Percentiles rank a stretch among this genome's conserved stretches.
Conservation (phyloP, 495 filamentous ascomycete genomes). For the Achaetomiella virescens region DNA sequence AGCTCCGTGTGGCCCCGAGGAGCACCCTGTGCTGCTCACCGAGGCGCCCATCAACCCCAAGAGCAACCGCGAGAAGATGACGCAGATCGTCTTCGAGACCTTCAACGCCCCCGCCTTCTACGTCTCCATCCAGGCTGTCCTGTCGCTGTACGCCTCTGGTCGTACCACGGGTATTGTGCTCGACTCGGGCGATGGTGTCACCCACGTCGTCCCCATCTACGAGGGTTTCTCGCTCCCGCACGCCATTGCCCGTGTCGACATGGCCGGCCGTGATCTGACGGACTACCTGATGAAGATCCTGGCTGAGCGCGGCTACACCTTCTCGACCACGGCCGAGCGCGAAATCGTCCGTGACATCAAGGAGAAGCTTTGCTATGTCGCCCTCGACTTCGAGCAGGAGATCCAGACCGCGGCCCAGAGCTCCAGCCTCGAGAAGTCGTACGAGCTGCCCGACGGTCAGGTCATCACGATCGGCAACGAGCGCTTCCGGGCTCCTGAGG, state of each 20-base stretch:
- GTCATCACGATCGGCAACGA: conserved; percentile 99
- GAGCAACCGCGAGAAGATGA: conserved; percentile 99
- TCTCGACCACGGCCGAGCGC: conserved; percentile 99
- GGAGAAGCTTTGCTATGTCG: conserved; percentile 99
- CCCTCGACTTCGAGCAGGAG: conserved; percentile 99
- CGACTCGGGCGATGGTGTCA: conserved; percentile 99
- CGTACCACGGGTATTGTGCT: conserved; percentile 99
- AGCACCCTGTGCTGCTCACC: conserved; percentile 98
- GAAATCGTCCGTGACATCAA: conserved; percentile 99
- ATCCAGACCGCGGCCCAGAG: conserved; percentile 98
- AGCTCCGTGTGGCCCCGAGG: conserved; percentile 98
- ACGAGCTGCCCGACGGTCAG: conserved; percentile 98
- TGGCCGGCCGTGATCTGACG: conserved; percentile 99
- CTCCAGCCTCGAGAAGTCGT: conserved; percentile 98
- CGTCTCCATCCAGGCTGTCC: conserved; percentile 99
- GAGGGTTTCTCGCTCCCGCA: conserved; percentile 99
- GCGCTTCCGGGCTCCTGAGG: conserved; percentile 98
- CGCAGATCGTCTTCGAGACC: conserved; percentile 99
- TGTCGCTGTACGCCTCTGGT: conserved; percentile 98
- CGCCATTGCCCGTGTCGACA: conserved; percentile 98
- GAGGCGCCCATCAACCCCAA: conserved; percentile 99
- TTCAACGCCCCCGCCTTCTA: conserved; percentile 99
- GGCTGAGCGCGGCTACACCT: conserved; percentile 97
- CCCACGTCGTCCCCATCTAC: conserved; percentile 99
- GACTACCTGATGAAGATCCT: conserved; percentile 99